These are phyloP conservation scores for Paralagenidium karlingii DNA, from an alignment of 352 stramenopile genomes.

Conservation along the genomic window DNA sequence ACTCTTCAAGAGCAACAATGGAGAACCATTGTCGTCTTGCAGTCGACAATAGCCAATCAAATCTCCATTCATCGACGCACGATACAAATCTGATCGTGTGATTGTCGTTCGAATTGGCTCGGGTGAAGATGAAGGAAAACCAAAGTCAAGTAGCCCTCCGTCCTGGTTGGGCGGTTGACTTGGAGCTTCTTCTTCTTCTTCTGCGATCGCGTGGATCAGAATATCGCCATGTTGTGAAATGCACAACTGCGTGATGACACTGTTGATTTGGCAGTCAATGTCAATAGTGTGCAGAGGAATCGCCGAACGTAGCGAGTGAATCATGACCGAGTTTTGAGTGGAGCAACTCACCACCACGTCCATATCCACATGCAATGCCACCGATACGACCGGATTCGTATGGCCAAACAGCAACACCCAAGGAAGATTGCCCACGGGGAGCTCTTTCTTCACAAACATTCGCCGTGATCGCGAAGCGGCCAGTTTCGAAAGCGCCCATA, in stretches of 20 bases:
- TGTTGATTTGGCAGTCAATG: constrained; percentile 33
- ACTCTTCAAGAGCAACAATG: constrained; percentile 51
- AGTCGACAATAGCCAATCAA: constrained; percentile 56
- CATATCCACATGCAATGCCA: constrained; percentile 69
- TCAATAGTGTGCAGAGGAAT: constrained; percentile 63
- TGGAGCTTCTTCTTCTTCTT: constrained; percentile 18
- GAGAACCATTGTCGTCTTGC: constrained; percentile 15
- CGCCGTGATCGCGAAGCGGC: constrained; percentile 63
- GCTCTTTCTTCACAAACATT: constrained; percentile 78
- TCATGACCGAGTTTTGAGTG: constrained; percentile 54
- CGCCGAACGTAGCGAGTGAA: constrained; percentile 63
- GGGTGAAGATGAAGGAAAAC: too few relatives aligned
- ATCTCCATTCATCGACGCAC: constrained; percentile 75
- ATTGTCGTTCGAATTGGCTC: too few relatives aligned
- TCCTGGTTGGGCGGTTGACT: too few relatives aligned
- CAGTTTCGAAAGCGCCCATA: constrained; percentile 77
- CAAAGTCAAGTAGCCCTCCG: too few relatives aligned
- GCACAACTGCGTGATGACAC: constrained; percentile 47
- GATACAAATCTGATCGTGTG: constrained; percentile 68
- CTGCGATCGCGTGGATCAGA: constrained; percentile 55
- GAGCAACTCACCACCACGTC: constrained; percentile 75
- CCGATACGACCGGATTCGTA: constrained; percentile 60
- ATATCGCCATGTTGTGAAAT: constrained; percentile 64
- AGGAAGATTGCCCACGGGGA: constrained; percentile 58
- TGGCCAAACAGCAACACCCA: constrained; percentile 74